These are phyloP conservation scores for Silybum marianum DNA, from an alignment of 129 eudicot genomes.

Conservation along the genomic window DNA sequence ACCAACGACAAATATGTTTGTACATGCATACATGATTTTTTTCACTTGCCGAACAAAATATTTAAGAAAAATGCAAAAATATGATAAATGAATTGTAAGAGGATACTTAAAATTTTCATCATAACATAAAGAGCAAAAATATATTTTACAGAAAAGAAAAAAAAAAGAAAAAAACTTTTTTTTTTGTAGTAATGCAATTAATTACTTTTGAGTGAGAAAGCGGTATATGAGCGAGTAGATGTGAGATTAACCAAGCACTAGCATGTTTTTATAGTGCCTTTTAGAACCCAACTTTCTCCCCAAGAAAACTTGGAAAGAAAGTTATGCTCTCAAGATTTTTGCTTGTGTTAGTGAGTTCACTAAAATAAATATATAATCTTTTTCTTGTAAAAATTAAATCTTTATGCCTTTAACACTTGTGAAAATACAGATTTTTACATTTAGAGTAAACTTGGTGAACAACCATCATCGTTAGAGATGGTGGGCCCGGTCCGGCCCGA, in stretches of 20 bases:
- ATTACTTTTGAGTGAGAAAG: not conserved
- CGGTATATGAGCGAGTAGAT: not conserved
- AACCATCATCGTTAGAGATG: too few species aligned
- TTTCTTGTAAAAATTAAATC: not conserved
- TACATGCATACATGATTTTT: not conserved
- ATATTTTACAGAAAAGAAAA: too few species aligned
- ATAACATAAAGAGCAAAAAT: too few species aligned
- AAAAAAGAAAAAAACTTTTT: not conserved
- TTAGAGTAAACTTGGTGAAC: too few species aligned
- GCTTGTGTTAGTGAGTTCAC: not conserved
- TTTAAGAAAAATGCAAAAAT: too few species aligned
- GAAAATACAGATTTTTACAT: too few species aligned
- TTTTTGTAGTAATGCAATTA: not conserved
- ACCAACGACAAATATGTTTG: too few species aligned
- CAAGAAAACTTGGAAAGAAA: slow-evolving; percentile 36
- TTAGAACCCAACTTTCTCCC: slow-evolving; percentile 15
- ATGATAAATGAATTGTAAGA: too few species aligned
- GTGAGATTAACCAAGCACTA: not conserved
- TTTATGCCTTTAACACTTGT: too few species aligned
- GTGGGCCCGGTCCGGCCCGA: too few species aligned
- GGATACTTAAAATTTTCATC: not conserved
- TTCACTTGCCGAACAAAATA: not conserved
- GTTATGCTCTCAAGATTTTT: not conserved
- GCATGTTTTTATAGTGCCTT: slow-evolving; percentile 5
- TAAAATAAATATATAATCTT: too few species aligned